A percentile compares a stretch with the other conserved stretches of the same genome.
Evolutionary conservation across 768 basidiomycete species (phyloP).

Genomic region (Auricularia sp.): DNA sequence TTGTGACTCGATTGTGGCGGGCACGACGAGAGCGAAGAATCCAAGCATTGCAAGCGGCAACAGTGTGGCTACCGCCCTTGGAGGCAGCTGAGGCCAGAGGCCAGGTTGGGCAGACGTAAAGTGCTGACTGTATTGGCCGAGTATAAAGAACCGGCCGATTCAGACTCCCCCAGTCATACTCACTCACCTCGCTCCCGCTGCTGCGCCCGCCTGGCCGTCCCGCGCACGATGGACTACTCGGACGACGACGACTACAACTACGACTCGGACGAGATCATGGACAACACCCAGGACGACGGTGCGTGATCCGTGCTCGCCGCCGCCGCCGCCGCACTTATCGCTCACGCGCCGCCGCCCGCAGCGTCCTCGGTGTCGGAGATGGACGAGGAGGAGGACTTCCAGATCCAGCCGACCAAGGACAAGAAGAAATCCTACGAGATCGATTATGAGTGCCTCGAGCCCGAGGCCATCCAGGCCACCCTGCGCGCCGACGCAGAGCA

Average conservation of each 20-base stretch:
- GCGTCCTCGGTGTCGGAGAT: conserved; percentile 31
- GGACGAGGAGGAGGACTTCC: conserved; percentile 55
- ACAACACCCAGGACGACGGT: conserved; percentile 15
- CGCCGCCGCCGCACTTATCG: not conserved
- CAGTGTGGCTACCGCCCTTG: no score
- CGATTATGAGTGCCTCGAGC: conserved; percentile 67
- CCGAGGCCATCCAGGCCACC: conserved; percentile 62
- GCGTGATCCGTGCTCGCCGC: conserved; percentile 6
- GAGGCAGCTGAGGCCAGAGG: no score
- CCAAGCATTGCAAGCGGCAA: no score
- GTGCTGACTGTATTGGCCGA: no score
- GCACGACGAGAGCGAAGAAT: no score
- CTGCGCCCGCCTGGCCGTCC: not conserved
- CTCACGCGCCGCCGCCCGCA: conserved; percentile 12
- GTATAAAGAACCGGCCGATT: no score
- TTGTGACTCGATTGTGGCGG: no score
- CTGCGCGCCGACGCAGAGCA: conserved; percentile 78
- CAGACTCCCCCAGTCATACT: not conserved
- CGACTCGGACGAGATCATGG: conserved; percentile 12
- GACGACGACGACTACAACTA: conserved; percentile 13
- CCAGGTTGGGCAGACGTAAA: no score
- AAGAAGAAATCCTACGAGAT: conserved; percentile 73
- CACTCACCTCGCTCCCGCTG: not conserved
- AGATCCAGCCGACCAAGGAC: conserved; percentile 37
- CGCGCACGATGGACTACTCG: conserved; percentile 1